phyloP scores from a whole-genome alignment of 768 basidiomycete genomes.

The Tulasnella sp. region DNA sequence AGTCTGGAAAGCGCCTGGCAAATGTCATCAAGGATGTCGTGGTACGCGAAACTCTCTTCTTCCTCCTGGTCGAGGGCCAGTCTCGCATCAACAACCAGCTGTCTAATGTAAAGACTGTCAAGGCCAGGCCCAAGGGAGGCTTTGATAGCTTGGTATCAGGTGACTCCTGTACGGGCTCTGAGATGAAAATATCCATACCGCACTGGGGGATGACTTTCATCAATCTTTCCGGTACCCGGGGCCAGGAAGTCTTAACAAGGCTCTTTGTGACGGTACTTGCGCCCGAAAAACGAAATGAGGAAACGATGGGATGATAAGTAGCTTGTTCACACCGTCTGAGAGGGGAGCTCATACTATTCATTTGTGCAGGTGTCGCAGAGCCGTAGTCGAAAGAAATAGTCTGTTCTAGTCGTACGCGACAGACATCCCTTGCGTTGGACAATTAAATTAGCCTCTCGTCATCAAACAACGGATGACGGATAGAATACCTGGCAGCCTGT shows the following conservation, averaged over 20 bases:
- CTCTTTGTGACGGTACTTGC: not conserved
- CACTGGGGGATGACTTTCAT: not conserved
- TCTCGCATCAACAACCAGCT: not conserved
- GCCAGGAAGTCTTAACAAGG: not conserved
- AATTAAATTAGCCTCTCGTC: not conserved
- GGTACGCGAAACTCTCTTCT: not conserved
- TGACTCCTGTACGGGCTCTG: not conserved
- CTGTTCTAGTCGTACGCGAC: not conserved
- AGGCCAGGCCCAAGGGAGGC: not conserved
- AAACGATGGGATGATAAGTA: not conserved
- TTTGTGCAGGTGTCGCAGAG: not conserved
- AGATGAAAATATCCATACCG: not conserved
- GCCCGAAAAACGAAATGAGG: too few relatives aligned
- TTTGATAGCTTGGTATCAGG: not conserved
- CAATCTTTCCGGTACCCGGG: not conserved
- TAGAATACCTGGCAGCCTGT: not conserved
- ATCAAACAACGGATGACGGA: not conserved
- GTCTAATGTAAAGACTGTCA: not conserved
- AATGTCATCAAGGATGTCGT: not conserved
- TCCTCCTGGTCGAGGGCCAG: not conserved
- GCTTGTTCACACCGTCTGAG: not conserved
- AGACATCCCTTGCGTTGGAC: not conserved
- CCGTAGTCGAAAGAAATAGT: not conserved
- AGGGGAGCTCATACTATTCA: not conserved
- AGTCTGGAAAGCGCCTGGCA: not conserved